phyloP scores from a whole-genome alignment of 1,284 basidiomycete genomes.

The Leccinum solheimii region DNA sequence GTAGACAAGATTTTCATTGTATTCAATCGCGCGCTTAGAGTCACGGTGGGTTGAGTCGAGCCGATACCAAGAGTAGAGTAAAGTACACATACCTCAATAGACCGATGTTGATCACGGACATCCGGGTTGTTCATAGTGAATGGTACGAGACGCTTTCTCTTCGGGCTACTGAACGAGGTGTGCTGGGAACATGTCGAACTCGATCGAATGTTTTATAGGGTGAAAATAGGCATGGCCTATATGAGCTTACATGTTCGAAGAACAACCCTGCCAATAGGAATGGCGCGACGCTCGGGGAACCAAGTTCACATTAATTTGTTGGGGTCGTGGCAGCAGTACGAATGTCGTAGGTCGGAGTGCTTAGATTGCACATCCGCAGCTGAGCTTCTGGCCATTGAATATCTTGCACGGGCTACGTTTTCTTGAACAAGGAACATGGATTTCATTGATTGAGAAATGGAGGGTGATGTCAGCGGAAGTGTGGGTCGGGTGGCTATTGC shows the following conservation, averaged over 20 bases:
- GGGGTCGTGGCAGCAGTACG: not conserved
- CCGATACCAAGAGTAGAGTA: not conserved
- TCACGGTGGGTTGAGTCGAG: not conserved
- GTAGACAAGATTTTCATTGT: not conserved
- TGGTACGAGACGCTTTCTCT: not conserved
- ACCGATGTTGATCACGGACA: not conserved
- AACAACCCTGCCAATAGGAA: not conserved
- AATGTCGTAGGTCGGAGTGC: not conserved
- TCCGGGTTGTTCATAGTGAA: not conserved
- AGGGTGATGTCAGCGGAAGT: not conserved
- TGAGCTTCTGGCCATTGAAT: not conserved
- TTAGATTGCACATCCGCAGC: not conserved
- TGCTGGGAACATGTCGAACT: not conserved
- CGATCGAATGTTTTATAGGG: slow-evolving; percentile 11
- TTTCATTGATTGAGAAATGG: no score
- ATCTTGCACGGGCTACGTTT: not conserved
- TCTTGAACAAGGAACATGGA: not conserved
- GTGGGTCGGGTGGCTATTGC: not conserved
- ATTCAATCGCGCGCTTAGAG: not conserved
- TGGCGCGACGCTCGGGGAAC: not conserved
- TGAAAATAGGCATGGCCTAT: not conserved
- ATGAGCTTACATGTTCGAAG: slow-evolving; percentile 5
- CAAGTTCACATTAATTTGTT: not conserved
- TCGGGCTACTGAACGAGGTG: not conserved
- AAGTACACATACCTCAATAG: not conserved